Evolutionary conservation across 169 alveolate species (phyloP).

Genomic region (Neospora caninum): DNA sequence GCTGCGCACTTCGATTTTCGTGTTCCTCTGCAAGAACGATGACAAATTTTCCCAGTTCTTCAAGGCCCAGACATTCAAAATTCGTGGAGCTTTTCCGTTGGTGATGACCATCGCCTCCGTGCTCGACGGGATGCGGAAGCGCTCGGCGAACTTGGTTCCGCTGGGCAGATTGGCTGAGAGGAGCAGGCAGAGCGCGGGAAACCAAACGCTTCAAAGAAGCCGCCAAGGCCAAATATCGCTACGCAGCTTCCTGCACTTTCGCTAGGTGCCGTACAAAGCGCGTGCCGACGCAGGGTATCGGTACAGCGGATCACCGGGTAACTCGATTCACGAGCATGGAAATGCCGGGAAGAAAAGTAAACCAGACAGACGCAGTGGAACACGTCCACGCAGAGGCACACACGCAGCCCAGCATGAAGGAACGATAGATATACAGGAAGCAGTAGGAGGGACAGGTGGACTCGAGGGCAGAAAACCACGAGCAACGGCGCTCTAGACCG

Average conservation of each 20-base stretch:
- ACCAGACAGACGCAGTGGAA: no score
- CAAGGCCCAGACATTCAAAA: conserved; percentile 42
- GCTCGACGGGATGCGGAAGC: conserved; percentile 49
- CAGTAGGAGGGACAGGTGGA: no score
- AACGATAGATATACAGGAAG: no score
- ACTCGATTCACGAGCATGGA: no score
- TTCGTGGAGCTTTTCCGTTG: conserved; percentile 59
- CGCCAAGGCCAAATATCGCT: neutral
- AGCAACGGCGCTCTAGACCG: no score
- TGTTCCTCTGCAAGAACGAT: conserved; percentile 33
- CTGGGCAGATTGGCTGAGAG: conserved; percentile 47
- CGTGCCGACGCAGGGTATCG: neutral
- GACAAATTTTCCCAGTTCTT: conserved; percentile 26
- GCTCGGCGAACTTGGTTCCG: conserved; percentile 43
- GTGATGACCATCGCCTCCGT: conserved; percentile 40
- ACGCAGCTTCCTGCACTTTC: neutral
- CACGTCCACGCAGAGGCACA: no score
- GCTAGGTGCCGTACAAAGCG: neutral
- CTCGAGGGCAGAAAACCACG: no score
- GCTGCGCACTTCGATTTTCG: conserved; percentile 34
- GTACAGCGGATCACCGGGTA: no score
- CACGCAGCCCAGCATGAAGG: no score
- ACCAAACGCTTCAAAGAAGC: neutral
- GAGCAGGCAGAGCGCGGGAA: neutral
- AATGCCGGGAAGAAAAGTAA: no score